Evolutionary conservation across 108 stramenopile species (phyloP), one percentile per base, ranked within the genome.

Genomic region (Cyclotella choctawhatcheeana): DNA sequence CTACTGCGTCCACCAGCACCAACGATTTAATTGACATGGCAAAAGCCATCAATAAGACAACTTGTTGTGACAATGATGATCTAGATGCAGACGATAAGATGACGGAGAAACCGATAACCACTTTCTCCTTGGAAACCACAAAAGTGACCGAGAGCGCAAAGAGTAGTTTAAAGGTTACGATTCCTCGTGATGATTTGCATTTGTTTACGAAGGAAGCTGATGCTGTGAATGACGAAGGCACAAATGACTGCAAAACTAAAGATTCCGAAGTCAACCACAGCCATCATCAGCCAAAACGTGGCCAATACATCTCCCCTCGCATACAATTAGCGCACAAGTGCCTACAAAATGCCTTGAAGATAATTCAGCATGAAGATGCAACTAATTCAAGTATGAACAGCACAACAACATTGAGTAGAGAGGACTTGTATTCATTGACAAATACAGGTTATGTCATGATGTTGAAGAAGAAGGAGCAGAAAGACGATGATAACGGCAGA

Each of bases 301-400:
- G 2, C 5, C 35, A 5, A 35, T 64, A 64, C 63, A 14, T 33
- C 21, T 64, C 63, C 0, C 63, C 44, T 5, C 66, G 52, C 6
- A 14, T 53, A 53, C 20, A 35, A 22, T 40, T 69, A 16, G 54
- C 40, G 6, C 67, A 69, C 27, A 69, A 54, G 43, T 69, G 67
- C 24, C 54, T 69, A 0, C 53, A 54, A 13, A 27, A 69, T 29
- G 67, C 67, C 10, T 29, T 69, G 43, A 47, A 64, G 16, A 48
- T 47, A 18, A 64, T 64, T n/a, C 24, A 64, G 20, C 40, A 40
- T 25, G 29, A 60, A 60, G 13, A 56, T 30, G 59, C n/a, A 10
- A 24, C 16, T 40, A 60, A 40, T 26, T 7, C 21, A 8, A 60
- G 29, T 2, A 60, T 22, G 5, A 24, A 26, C 29, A 40, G 33